Conservation (phyloP, 768 basidiomycete genomes). For the Asterophora lycoperdoides region DNA sequence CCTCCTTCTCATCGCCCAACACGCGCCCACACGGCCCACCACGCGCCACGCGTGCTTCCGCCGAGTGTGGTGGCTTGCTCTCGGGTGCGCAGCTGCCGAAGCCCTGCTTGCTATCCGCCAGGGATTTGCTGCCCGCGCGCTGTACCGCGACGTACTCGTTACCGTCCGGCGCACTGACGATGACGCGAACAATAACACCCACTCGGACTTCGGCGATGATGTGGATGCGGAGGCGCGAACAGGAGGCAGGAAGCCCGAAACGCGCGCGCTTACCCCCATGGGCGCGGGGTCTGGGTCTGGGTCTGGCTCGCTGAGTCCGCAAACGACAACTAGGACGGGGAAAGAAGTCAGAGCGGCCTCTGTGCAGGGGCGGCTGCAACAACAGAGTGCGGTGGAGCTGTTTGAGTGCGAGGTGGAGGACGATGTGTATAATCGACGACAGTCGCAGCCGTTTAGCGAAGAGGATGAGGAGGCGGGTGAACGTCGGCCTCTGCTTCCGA, state of each 20-base stretch:
- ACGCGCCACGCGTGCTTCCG: constrained; percentile 57
- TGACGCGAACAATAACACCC: not conserved
- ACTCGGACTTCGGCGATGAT: not conserved
- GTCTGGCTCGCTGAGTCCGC: not conserved
- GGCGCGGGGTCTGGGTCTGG: not conserved
- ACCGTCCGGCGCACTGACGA: constrained; percentile 19
- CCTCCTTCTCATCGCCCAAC: constrained; percentile 46
- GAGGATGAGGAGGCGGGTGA: constrained; percentile 20
- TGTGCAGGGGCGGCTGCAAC: not conserved
- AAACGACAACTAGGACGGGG: not conserved
- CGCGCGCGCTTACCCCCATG: not conserved
- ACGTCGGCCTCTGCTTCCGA: constrained; percentile 33
- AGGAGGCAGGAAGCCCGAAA: not conserved
- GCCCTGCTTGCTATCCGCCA: constrained; percentile 61
- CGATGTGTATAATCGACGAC: constrained; percentile 9
- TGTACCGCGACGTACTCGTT: constrained; percentile 70
- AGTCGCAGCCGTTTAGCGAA: constrained; percentile 2
- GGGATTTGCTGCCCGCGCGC: constrained; percentile 61
- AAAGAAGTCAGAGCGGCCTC: no score
- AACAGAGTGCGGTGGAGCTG: constrained; percentile 12
- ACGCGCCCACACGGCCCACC: constrained; percentile 40
- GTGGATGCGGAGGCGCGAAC: not conserved
- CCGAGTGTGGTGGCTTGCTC: constrained; percentile 72
- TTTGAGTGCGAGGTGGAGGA: constrained; percentile 16
- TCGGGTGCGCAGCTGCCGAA: constrained; percentile 73